These are phyloP conservation scores for Pecoramyces ruminantium DNA, from an alignment of 192 early-diverging fungal species.

Conservation along the genomic window DNA sequence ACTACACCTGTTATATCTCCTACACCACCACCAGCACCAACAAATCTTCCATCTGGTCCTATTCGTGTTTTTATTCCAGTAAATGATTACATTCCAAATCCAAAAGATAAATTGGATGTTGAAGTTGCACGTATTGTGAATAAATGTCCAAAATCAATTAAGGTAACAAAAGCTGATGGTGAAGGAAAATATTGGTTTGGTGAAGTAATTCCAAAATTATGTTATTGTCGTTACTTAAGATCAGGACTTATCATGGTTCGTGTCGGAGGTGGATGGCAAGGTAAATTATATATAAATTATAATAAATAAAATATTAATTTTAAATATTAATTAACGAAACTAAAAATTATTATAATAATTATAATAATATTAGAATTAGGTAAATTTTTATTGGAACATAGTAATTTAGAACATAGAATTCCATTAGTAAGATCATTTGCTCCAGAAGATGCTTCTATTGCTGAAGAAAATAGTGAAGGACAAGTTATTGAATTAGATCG, in stretches of 20 bases:
- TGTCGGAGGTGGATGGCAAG: constrained; percentile 42
- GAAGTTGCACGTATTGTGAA: constrained; percentile 40
- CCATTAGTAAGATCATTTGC: neutral
- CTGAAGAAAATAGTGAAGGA: neutral
- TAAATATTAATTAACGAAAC: too few relatives aligned
- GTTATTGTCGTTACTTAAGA: constrained; percentile 41
- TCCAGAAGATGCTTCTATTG: neutral
- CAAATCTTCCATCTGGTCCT: neutral
- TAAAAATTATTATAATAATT: too few relatives aligned
- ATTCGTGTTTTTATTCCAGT: neutral
- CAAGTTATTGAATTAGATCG: neutral
- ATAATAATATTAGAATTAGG: neutral
- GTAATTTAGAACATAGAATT: neutral
- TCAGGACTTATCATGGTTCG: constrained; percentile 49
- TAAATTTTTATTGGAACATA: neutral
- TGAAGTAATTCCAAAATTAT: constrained; percentile 37
- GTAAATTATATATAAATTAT: neutral
- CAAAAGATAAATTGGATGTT: constrained; percentile 34
- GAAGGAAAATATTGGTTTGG: constrained; percentile 49
- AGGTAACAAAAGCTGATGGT: constrained; percentile 28
- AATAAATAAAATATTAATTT: too few relatives aligned
- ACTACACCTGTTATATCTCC: neutral
- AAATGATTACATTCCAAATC: constrained; percentile 20
- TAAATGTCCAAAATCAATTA: constrained; percentile 23
- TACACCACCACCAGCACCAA: neutral